phyloP scores from a whole-genome alignment of 2,329 filamentous ascomycete species.

The Cordyceps cicadae region DNA sequence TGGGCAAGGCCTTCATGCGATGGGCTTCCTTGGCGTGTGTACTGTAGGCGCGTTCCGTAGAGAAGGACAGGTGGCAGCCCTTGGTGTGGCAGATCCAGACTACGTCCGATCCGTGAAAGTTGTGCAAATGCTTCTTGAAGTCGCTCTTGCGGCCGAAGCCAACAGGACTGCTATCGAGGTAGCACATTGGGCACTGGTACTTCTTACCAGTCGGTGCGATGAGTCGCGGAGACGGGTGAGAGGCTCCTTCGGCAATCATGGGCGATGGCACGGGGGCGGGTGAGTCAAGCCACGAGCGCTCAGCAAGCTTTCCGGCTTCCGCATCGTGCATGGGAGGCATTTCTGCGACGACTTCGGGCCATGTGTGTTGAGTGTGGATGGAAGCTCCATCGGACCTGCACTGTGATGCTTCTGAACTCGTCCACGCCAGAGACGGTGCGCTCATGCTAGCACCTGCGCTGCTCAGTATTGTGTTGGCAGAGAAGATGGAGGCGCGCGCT shows the following conservation, averaged over 20 bases:
- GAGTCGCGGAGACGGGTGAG: conserved; percentile 29
- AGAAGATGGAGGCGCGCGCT: conserved; percentile 33
- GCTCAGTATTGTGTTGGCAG: conserved; percentile 33
- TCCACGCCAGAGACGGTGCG: conserved; percentile 34
- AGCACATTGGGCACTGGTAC: conserved; percentile 39
- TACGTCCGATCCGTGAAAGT: conserved; percentile 36
- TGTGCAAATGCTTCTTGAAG: conserved; percentile 42
- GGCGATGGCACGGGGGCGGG: conserved; percentile 30
- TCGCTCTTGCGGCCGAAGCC: conserved; percentile 39
- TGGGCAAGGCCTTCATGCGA: conserved; percentile 32
- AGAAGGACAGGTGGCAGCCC: conserved; percentile 34
- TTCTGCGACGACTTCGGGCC: conserved; percentile 27
- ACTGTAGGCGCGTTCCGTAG: conserved; percentile 37
- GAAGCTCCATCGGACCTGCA: conserved; percentile 32
- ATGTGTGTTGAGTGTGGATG: conserved; percentile 31
- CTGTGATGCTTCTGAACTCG: conserved; percentile 32
- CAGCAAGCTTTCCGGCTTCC: conserved; percentile 26
- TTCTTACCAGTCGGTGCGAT: conserved; percentile 32
- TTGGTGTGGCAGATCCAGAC: conserved; percentile 36
- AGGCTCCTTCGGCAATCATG: conserved; percentile 22
- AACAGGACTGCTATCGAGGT: conserved; percentile 36
- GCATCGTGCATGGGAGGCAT: conserved; percentile 27
- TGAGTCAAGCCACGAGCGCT: conserved; percentile 33
- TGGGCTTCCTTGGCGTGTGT: conserved; percentile 36
- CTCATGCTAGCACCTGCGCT: conserved; percentile 22